These are phyloP conservation scores for Ananas comosus DNA, from an alignment of 176 grass and related monocot genomes.

Conservation along the genomic window DNA sequence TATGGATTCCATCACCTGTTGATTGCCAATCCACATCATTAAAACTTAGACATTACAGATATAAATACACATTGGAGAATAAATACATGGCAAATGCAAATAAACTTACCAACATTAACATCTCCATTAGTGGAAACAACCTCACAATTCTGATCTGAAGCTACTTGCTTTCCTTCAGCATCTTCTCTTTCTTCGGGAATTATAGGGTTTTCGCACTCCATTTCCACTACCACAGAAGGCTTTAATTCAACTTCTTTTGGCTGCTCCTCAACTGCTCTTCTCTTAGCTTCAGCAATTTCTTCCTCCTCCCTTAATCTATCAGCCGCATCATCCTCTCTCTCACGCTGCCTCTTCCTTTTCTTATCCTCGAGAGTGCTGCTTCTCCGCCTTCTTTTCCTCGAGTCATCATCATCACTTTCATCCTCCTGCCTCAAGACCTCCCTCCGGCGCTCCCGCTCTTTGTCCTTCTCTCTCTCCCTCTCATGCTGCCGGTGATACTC, in stretches of 20 bases:
- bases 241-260: constrained; percentile 40
- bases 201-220: constrained; percentile 28
- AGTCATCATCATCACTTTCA: constrained; percentile 85
- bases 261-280: constrained; percentile 47
- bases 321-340: constrained; percentile 76
- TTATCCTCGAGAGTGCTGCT: constrained; percentile 49
- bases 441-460: constrained; percentile 68
- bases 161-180: constrained; percentile 32
- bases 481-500: constrained; percentile 70
- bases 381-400: constrained; percentile 70
- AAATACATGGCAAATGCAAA: background rate
- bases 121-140: constrained; percentile 24
- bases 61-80: background rate
- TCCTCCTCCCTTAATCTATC: constrained; percentile 79
- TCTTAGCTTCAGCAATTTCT: constrained; percentile 73
- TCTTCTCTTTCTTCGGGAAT: constrained; percentile 36
- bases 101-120: constrained; percentile 32
- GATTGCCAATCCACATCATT: constrained; percentile 17
- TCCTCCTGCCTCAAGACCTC: constrained; percentile 87
- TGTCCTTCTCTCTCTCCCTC: constrained; percentile 73
- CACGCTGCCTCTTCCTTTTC: constrained; percentile 71
- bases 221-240: background rate
- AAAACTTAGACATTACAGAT: background rate
- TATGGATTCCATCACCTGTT: constrained; percentile 36
- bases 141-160: constrained; percentile 28